Evolutionary conservation across 2,329 filamentous ascomycete genomes (phyloP), one percentile per base, ranked within the genome.

Genomic region (Microcyclosporella mali): DNA sequence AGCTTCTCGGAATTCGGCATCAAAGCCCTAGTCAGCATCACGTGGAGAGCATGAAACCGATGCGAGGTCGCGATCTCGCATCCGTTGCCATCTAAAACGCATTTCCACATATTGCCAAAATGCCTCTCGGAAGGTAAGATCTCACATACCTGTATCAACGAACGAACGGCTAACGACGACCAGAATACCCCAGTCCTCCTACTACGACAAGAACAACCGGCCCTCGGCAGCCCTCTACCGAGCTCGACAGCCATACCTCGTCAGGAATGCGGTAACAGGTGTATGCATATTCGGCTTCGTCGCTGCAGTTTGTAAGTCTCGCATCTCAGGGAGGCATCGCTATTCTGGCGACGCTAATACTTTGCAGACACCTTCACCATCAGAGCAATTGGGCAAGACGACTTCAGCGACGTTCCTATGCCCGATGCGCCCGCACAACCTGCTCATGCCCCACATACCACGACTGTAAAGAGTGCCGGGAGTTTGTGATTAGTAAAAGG

Each of bases 351-450:
- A 47, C 28, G 18, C 43, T 55, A n/a, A 50, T 17, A 18, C 9
- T 14, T 7, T 10, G n/a, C 47, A 85, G 82, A 85, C 61, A 69
- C 75, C 41, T 85, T 78, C 64, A 86, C 82, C 32, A 84, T 98
- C 62, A 78, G 74, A 53, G 88, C 87, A 41, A 85, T 98, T 61
- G 88, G 90, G 33, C 92, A 97, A 68, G 92, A 97, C 66, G 87
- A 95, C 55, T 98, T 98, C 70, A 86, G 89, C 45, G 92, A 98
- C 63, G 89, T 97, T 57, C 82, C 88, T 63, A 83, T 97, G 29
- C 92, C 92, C 19, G 85, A 87, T 63, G 72, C 77, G 40, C 83
- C 86, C 36, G 65, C 68, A 37, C 69, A 74, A 46, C 65, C 70
- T n/a, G 59, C 52, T 11, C 38, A 46, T 27, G 52, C 57, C 18